Conservation (phyloP, 139 green algal genomes). For the Eudorina sp. region DNA sequence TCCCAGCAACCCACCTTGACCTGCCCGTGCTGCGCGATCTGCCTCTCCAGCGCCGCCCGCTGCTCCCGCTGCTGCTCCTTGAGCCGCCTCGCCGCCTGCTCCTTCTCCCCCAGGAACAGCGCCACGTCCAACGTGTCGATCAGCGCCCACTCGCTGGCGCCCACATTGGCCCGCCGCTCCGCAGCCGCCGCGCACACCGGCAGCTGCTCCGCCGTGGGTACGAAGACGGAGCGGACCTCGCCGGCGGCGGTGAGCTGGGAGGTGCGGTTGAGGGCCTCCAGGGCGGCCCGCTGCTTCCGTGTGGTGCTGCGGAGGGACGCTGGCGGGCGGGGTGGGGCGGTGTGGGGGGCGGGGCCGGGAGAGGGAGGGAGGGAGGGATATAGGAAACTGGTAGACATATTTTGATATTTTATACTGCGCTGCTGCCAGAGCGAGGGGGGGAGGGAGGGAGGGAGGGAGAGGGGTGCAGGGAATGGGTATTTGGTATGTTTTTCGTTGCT, state of each 20-base stretch:
- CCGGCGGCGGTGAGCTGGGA: not conserved
- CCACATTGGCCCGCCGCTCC: conserved; percentile 32
- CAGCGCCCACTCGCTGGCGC: conserved; percentile 41
- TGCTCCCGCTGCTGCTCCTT: not conserved
- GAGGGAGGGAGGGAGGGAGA: too few species aligned
- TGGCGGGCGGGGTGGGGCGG: not conserved
- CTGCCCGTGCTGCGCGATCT: not conserved
- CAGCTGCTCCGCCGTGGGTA: conserved; percentile 40
- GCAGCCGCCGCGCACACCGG: conserved; percentile 28
- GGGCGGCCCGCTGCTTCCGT: not conserved
- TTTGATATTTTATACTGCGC: too few species aligned
- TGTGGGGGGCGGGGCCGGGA: not conserved
- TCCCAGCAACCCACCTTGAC: not conserved
- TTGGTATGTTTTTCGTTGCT: too few species aligned
- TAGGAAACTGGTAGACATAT: too few species aligned
- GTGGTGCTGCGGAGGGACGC: not conserved
- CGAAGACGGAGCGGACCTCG: conserved; percentile 39
- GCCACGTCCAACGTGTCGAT: conserved; percentile 42
- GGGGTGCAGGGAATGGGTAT: too few species aligned
- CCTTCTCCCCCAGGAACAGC: not conserved
- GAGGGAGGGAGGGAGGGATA: not conserved
- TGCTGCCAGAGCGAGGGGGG: too few species aligned
- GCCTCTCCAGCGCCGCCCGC: conserved; percentile 11
- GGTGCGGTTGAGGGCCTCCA: not conserved
- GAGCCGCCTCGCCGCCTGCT: not conserved